Evolutionary conservation across 352 stramenopile genomes (phyloP).

Genomic region (Globisporangium nunn): DNA sequence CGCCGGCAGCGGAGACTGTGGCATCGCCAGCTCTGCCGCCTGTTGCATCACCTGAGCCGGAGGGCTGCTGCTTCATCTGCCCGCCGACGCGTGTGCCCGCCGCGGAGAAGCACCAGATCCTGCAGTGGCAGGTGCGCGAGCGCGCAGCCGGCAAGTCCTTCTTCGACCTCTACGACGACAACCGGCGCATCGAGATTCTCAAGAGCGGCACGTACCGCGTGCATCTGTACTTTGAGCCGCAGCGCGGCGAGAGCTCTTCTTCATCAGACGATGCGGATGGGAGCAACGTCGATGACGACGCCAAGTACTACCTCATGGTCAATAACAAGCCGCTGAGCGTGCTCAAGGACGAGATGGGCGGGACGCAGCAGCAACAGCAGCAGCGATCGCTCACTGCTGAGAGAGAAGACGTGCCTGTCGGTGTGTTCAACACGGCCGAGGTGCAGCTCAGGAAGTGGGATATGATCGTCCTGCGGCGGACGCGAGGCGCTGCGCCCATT

Average conservation of each 20-base stretch:
- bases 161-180: slow-evolving; percentile 7
- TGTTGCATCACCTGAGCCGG: neutral
- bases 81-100: neutral
- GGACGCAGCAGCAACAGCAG: neutral
- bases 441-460: slow-evolving; percentile 5
- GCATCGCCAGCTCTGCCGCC: neutral
- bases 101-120: neutral
- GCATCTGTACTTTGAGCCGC: slow-evolving; percentile 5
- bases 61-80: slow-evolving; percentile 8
- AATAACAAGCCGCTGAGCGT: slow-evolving; percentile 4
- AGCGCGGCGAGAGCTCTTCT: neutral
- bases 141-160: neutral
- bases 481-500: neutral
- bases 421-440: slow-evolving; percentile 1
- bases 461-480: slow-evolving; percentile 5
- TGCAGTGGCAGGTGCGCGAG: slow-evolving; percentile 6
- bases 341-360: slow-evolving; percentile 2
- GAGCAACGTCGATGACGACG: neutral
- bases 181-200: slow-evolving; percentile 5
- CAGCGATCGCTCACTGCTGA: neutral
- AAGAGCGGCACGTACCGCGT: slow-evolving; percentile 1
- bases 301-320: slow-evolving; percentile 4
- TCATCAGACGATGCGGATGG: neutral
- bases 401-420: neutral
- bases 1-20: neutral